Evolutionary conservation across 2,329 filamentous ascomycete species (phyloP).

Genomic region (Paraconiothyrium brasiliense): DNA sequence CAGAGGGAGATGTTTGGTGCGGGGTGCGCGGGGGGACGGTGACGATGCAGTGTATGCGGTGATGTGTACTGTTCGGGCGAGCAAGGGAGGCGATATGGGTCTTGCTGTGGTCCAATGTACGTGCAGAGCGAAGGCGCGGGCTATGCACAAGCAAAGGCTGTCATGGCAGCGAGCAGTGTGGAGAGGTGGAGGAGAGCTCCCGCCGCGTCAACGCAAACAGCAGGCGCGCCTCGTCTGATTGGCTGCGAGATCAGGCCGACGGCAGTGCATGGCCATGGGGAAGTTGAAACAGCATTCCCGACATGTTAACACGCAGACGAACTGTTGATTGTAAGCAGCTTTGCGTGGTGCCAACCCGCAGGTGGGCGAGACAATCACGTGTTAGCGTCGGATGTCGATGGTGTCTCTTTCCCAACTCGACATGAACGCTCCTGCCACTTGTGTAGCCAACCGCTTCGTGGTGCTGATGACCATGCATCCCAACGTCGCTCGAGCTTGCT

Average conservation of each 20-base stretch:
- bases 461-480: no score
- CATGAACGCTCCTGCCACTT: slow-evolving; percentile 3
- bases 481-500: no score
- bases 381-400: slow-evolving; percentile 5
- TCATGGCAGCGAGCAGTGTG: slow-evolving; percentile 12
- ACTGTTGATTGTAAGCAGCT: no score
- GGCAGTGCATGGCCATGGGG: slow-evolving; percentile 16
- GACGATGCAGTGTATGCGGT: slow-evolving; percentile 7
- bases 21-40: slow-evolving; percentile 26
- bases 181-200: slow-evolving; percentile 28
- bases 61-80: slow-evolving; percentile 10
- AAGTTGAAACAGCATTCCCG: slow-evolving; percentile 19
- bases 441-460: slow-evolving; percentile 5
- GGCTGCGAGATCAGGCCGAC: slow-evolving; percentile 27
- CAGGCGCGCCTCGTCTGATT: slow-evolving; percentile 29
- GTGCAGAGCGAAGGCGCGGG: neutral
- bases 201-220: slow-evolving; percentile 25
- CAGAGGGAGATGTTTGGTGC: slow-evolving; percentile 25
- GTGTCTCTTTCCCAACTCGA: neutral
- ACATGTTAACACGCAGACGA: neutral
- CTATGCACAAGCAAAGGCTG: neutral
- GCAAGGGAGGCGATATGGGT: neutral
- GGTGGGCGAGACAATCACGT: slow-evolving; percentile 4
- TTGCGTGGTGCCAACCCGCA: neutral
- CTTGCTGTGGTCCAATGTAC: neutral